Evolutionary conservation across 805 yeast genomes (phyloP).

Genomic region (Lachancea quebecensis): DNA sequence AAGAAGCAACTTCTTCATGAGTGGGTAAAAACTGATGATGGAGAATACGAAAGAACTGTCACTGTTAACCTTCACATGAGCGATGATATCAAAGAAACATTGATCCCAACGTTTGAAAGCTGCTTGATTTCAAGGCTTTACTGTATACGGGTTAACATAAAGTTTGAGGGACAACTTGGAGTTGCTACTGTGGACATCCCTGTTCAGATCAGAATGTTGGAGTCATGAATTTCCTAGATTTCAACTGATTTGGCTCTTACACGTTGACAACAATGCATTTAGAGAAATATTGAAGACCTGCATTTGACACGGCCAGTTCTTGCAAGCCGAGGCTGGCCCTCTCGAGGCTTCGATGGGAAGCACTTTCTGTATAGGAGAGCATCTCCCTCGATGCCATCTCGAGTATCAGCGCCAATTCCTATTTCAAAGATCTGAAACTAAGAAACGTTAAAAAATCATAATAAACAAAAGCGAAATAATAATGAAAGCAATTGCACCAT

Average conservation of each 20-base stretch:
- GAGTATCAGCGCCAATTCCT: no score
- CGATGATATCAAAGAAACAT: constrained; percentile 41
- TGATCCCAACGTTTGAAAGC: constrained; percentile 57
- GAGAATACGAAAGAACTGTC: constrained; percentile 29
- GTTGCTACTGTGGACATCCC: constrained; percentile 32
- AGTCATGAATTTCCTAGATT: not conserved
- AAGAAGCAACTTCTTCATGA: constrained; percentile 20
- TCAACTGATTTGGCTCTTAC: not conserved
- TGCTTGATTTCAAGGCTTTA: constrained; percentile 57
- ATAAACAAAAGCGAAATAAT: no score
- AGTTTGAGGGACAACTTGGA: constrained; percentile 35
- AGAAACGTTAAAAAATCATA: no score
- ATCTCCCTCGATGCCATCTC: no score
- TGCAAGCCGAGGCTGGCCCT: no score
- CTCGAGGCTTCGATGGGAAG: no score
- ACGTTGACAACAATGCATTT: no score
- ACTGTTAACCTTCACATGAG: constrained; percentile 37
- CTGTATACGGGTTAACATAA: constrained; percentile 42
- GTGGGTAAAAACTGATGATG: constrained; percentile 29
- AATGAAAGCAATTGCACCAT: no score
- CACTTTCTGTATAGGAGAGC: no score
- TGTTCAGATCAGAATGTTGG: constrained; percentile 17
- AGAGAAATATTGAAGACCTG: no score
- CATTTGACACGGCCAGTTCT: no score
- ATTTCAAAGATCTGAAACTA: no score